Conservation (phyloP, 805 yeast genomes). For the Candida coquimbonensis region DNA sequence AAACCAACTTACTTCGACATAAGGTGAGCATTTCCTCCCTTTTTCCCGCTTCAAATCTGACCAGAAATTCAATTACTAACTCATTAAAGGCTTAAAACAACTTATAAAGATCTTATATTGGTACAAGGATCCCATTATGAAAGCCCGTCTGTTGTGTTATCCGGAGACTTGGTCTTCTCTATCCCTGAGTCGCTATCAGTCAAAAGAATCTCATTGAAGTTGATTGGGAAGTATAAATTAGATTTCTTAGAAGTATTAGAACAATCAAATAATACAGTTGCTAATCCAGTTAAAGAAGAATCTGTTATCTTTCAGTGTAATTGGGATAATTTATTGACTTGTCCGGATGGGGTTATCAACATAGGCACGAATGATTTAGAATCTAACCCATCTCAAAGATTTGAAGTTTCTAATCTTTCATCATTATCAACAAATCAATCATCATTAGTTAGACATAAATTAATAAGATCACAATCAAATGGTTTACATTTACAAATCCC, state of each 20-base stretch:
- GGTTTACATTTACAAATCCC: slow-evolving; percentile 23
- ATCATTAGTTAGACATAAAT: slow-evolving; percentile 8
- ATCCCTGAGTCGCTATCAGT: slow-evolving; percentile 62
- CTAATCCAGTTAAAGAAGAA: slow-evolving; percentile 41
- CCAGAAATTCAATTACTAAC: not conserved
- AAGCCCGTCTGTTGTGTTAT: slow-evolving; percentile 65
- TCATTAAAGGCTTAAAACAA: slow-evolving; percentile 24
- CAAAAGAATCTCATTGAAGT: slow-evolving; percentile 50
- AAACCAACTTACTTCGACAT: slow-evolving; percentile 26
- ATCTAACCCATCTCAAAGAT: slow-evolving; percentile 6
- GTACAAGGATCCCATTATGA: slow-evolving; percentile 71
- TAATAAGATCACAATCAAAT: slow-evolving; percentile 17
- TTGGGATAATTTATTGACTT: slow-evolving; percentile 55
- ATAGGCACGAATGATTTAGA: slow-evolving; percentile 13
- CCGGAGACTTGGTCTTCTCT: slow-evolving; percentile 69
- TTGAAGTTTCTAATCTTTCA: slow-evolving; percentile 2
- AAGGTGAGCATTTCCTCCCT: slow-evolving; percentile 6
- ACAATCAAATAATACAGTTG: slow-evolving; percentile 29
- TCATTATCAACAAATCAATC: slow-evolving; percentile 1
- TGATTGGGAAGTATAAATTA: slow-evolving; percentile 58
- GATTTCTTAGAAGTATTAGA: slow-evolving; percentile 44
- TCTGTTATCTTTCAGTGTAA: slow-evolving; percentile 58
- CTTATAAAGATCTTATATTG: slow-evolving; percentile 56
- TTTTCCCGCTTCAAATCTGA: too few relatives aligned
- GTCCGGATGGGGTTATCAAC: slow-evolving; percentile 24